Base-by-base conservation (phyloP, 2,329 filamentous ascomycete species). In the Colletotrichum abscissum region DNA sequence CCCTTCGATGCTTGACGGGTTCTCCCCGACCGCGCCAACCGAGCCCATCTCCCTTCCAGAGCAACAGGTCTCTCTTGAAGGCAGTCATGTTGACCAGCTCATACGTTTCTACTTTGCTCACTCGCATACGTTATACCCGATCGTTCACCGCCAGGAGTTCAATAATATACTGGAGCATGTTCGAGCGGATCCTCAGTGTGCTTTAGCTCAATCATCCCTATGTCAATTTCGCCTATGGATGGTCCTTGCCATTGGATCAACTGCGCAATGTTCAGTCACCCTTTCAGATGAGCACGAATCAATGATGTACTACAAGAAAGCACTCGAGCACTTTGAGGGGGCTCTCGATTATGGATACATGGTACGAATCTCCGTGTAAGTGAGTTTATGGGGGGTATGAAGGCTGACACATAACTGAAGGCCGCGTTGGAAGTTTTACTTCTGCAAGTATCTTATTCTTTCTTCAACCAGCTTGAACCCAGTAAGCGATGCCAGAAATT, bases 391-490 rank as follows among this genome's bases (percentile, higher is more conserved):
- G 14, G 11, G 16, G 5, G 22, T 24, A 2, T 22, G 8, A 22
- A 49, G 19, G 24, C n/a, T 63, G 59, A 63, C 59, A 33, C 24
- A 19, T 24, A 8, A 7, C 6, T 49, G 46, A 22, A 84, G 81
- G 79, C 82, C n/a, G 83, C 84, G 0, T 72, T 87, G 8, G 84
- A 86, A 57, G 84, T 82, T 4, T 77, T 86, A 38, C 84, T 84
- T 77, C 79, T 87, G 1, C 85, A 87, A 65, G 84, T 87, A 0
- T 86, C 85, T 0, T 87, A 86, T 62, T 86, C 85, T 0, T 86
- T 87, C 69, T 87, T 87, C 77, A 87, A 86, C 63, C 83, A 85
- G 58, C 75, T 86, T 3, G 85, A 85, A 1, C 85, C 85, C 52
- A 86, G 84, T 85, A 76, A 60, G 80, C 80, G 1, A n/a, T 12